Percentiles rank a stretch among this genome's conserved stretches.
phyloP scores from a whole-genome alignment of 805 yeast genomes.

The Yarrowia alimentaria region DNA sequence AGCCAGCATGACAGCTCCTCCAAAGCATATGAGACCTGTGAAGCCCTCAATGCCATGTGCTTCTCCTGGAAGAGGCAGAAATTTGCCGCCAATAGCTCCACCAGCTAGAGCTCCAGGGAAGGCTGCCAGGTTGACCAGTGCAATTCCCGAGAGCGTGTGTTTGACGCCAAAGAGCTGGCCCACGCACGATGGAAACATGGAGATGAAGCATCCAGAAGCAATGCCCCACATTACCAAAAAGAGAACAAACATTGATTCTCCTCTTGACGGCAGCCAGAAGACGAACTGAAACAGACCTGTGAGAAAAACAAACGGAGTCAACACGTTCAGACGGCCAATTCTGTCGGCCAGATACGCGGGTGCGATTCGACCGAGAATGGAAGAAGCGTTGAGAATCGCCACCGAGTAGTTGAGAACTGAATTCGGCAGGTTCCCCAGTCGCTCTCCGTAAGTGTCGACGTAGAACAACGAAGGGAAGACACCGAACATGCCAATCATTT shows the following conservation, averaged over 20 bases:
- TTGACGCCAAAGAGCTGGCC: slow-evolving; percentile 42
- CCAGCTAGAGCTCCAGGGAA: slow-evolving; percentile 41
- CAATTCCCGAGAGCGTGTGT: slow-evolving; percentile 39
- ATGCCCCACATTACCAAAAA: slow-evolving; percentile 41
- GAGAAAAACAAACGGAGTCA: slow-evolving; percentile 10
- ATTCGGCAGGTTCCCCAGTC: slow-evolving; percentile 31
- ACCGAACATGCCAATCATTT: slow-evolving; percentile 33
- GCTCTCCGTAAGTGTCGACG: slow-evolving; percentile 36
- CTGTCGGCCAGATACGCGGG: slow-evolving; percentile 17
- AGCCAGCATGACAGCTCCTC: slow-evolving; percentile 38
- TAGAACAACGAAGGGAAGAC: slow-evolving; percentile 39
- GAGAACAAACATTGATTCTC: slow-evolving; percentile 32
- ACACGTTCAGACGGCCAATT: slow-evolving; percentile 16
- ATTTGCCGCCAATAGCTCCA: slow-evolving; percentile 42
- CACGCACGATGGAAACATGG: slow-evolving; percentile 40
- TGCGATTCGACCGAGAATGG: slow-evolving; percentile 41
- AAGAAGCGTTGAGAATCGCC: slow-evolving; percentile 39
- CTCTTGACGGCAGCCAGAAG: slow-evolving; percentile 35
- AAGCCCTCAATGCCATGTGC: slow-evolving; percentile 29
- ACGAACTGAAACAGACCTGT: slow-evolving; percentile 5
- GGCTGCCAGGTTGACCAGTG: slow-evolving; percentile 37
- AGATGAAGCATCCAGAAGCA: slow-evolving; percentile 41
- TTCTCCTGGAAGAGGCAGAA: slow-evolving; percentile 35
- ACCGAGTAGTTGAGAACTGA: slow-evolving; percentile 35
- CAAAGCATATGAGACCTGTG: slow-evolving; percentile 38